These are phyloP conservation scores for Purshia tridentata DNA, from an alignment of 306 rosid species.

Conservation along the genomic window DNA sequence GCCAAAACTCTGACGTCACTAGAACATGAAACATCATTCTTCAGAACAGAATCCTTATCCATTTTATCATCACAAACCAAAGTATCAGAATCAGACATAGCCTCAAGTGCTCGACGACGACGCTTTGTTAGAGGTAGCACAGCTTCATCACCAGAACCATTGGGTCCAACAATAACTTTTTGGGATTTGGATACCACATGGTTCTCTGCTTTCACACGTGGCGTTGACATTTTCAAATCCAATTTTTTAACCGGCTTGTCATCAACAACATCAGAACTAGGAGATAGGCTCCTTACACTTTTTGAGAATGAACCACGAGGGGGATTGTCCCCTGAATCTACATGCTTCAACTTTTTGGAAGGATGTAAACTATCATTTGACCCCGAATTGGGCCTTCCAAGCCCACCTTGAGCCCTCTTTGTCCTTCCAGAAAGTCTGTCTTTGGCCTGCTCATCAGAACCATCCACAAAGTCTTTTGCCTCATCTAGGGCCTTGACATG, in stretches of 20 bases:
- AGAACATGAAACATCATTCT: conserved; percentile 35
- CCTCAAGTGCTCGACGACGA: conserved; percentile 48
- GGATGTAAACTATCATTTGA: conserved; percentile 51
- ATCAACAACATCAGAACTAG: conserved; percentile 43
- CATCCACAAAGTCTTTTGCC: conserved; percentile 27
- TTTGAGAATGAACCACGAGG: conserved; percentile 38
- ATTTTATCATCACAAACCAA: conserved; percentile 46
- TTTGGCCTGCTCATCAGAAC: conserved; percentile 38
- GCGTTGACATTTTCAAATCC: conserved; percentile 47
- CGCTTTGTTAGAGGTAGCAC: conserved; percentile 49
- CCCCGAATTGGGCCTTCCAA: conserved; percentile 44
- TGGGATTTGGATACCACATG: conserved; percentile 36
- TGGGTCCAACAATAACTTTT: conserved; percentile 40
- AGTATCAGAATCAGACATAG: conserved; percentile 49
- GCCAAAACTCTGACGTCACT: conserved; percentile 31
- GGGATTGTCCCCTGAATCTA: conserved; percentile 44
- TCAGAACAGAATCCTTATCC: conserved; percentile 39
- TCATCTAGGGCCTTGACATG: conserved; percentile 40
- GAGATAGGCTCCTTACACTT: conserved; percentile 41
- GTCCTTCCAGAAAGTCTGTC: conserved; percentile 37
- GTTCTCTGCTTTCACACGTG: conserved; percentile 59
- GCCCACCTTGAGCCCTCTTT: conserved; percentile 50
- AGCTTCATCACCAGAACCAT: conserved; percentile 48
- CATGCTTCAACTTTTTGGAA: conserved; percentile 55
- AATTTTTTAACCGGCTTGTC: conserved; percentile 44